phyloP scores from a whole-genome alignment of 768 basidiomycete species.

The Podaxis sp. region DNA sequence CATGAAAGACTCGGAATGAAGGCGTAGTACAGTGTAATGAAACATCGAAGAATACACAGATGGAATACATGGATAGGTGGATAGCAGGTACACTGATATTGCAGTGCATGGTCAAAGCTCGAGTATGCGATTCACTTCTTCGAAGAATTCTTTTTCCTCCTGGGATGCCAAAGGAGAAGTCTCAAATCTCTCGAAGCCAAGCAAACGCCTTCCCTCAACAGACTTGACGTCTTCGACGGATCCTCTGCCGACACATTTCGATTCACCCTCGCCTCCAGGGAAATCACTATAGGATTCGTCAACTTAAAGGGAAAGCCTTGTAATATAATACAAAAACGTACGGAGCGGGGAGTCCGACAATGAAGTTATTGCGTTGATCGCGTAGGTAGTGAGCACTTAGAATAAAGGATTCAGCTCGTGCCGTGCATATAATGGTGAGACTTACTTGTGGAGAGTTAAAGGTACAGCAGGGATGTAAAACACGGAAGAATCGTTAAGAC shows the following conservation, averaged over 20 bases:
- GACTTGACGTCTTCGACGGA: constrained; percentile 32
- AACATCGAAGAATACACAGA: not conserved
- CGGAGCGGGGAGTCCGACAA: constrained; percentile 50
- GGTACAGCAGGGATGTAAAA: constrained; percentile 58
- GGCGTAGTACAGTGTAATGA: not conserved
- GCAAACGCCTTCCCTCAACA: constrained; percentile 35
- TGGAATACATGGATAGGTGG: not conserved
- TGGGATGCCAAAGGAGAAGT: not conserved
- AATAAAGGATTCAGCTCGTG: not conserved
- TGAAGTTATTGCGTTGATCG: constrained; percentile 47
- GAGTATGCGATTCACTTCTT: constrained; percentile 22
- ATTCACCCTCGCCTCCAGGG: constrained; percentile 52
- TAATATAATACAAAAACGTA: constrained; percentile 23
- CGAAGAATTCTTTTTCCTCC: constrained; percentile 14
- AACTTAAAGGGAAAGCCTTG: not conserved
- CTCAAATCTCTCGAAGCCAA: constrained; percentile 43
- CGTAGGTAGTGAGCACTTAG: constrained; percentile 47
- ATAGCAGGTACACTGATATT: not conserved
- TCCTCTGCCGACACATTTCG: constrained; percentile 38
- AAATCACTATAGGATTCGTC: constrained; percentile 33
- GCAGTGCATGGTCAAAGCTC: constrained; percentile 6
- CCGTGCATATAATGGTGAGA: constrained; percentile 34
- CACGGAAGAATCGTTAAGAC: constrained; percentile 51
- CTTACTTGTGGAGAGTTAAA: constrained; percentile 48
- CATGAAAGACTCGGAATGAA: not conserved